phyloP scores from a whole-genome alignment of 225 moss, liverwort and hornwort genomes.

The Marchantia polymorpha region DNA sequence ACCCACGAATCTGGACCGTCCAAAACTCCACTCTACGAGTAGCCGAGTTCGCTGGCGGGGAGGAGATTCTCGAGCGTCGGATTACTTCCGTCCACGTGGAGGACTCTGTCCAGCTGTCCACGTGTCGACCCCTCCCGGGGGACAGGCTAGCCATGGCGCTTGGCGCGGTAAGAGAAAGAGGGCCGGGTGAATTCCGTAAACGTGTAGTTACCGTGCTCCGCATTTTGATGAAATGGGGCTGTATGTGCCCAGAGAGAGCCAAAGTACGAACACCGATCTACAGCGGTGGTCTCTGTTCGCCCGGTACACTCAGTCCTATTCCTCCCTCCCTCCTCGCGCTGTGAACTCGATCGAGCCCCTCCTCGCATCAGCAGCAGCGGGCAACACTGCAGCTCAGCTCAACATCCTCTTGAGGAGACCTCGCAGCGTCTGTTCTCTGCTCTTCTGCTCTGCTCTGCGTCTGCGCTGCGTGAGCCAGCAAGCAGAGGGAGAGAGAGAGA shows the following conservation, averaged over 20 bases:
- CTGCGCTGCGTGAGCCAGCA: neutral
- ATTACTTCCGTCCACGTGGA: conserved; percentile 16
- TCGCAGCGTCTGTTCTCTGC: conserved; percentile 1
- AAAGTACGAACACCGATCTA: neutral
- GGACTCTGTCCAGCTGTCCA: neutral
- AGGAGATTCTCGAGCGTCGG: neutral
- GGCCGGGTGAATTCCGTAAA: neutral
- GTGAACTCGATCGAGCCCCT: neutral
- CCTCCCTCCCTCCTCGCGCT: neutral
- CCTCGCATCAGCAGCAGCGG: neutral
- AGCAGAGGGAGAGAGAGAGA: conserved; percentile 6
- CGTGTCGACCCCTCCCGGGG: neutral
- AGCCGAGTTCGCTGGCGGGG: neutral
- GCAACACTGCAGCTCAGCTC: neutral
- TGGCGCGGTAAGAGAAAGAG: conserved; percentile 1
- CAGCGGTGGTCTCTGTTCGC: neutral
- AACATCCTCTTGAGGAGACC: conserved; percentile 14
- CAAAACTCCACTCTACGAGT: neutral
- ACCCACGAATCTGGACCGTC: neutral
- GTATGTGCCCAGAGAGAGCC: neutral
- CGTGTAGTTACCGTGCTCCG: conserved; percentile 11
- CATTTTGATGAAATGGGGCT: conserved; percentile 14
- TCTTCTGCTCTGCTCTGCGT: conserved; percentile 16
- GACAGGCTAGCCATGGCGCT: conserved; percentile 16
- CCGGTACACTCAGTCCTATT: neutral